Base-by-base conservation (phyloP, 2,329 filamentous ascomycete species). In the Gremmenia infestans region DNA sequence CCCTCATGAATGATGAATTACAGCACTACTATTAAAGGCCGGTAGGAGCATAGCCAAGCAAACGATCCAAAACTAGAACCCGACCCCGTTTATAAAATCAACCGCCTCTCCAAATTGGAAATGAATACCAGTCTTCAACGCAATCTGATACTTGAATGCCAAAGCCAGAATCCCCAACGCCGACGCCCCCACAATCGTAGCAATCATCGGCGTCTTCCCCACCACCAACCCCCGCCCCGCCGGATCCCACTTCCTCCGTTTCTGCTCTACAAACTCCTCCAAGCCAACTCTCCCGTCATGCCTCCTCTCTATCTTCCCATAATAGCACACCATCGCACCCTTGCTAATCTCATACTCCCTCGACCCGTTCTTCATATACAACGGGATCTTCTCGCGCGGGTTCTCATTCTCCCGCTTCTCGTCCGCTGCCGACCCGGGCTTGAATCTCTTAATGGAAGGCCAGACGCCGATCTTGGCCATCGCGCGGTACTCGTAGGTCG, bases 381-480 rank as follows among this genome's bases (percentile, higher is more conserved):
- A 17, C 12, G 42, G 48, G 25, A 9, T 47, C 51, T 23, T 40
- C 37, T 4, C 54, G 45, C 9, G 22, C 35, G 25, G 47, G 6
- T 28, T 32, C 3, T 14, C 23, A 15, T 32, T 14, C 25, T 52
- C 50, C 14, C 37, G n/a, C 49, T 17, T 15, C 46, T 57, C 60
- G 17, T 56, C 61, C 11, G 49, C 55, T 8, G 53, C 52, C 11
- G 32, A 52, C 1, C 66, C 65, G 1, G 63, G 54, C 50, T 60
- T 64, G 23, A 60, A 68, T 9, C 63, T 47, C 8, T 55, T 55
- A 6, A 65, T 60, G 0, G 55, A 32, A 2, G 66, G 65, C 61
- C 61, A 66, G 4, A 61, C 46, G 1, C 48, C 47, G 11, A 68
- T 63, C 36, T 66, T 65, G 2, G 43, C 45, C 39, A 58, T 45